Percentiles rank a stretch among this genome's conserved stretches.
Evolutionary conservation across 257 asterid genomes (phyloP).

Genomic region (Solanum phureja): DNA sequence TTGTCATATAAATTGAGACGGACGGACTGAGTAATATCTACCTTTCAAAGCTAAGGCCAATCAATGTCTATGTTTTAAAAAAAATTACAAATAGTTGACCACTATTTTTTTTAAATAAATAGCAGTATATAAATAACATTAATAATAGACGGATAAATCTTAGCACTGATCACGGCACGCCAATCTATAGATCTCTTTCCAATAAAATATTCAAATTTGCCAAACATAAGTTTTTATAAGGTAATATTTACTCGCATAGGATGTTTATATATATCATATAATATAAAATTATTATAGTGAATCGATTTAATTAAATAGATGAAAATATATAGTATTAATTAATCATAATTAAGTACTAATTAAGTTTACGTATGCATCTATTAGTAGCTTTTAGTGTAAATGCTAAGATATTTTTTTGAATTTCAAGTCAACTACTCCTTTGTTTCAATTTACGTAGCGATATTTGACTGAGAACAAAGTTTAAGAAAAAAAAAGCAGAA

Average conservation of each 20-base stretch:
- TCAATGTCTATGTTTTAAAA: neutral
- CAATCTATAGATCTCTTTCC: neutral
- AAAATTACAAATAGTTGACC: neutral
- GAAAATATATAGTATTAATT: neutral
- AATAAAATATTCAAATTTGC: neutral
- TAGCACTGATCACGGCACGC: neutral
- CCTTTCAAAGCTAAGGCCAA: neutral
- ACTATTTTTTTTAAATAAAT: neutral
- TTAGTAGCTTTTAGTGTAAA: neutral
- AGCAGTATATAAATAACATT: neutral
- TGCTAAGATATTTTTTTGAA: neutral
- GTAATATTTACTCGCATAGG: no score
- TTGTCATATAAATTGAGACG: neutral
- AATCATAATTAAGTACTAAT: accelerated
- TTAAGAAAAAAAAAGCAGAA: neutral
- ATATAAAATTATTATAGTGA: neutral
- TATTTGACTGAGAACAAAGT: neutral
- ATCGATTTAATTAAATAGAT: neutral
- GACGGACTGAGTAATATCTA: neutral
- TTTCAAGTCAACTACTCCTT: neutral
- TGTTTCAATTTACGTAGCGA: neutral
- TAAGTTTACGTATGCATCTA: neutral
- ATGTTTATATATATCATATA: no score
- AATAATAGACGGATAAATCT: neutral
- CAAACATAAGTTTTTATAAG: neutral